Base-by-base conservation (phyloP, 2,329 filamentous ascomycete species). In the Colletotrichum neosansevieriae region DNA sequence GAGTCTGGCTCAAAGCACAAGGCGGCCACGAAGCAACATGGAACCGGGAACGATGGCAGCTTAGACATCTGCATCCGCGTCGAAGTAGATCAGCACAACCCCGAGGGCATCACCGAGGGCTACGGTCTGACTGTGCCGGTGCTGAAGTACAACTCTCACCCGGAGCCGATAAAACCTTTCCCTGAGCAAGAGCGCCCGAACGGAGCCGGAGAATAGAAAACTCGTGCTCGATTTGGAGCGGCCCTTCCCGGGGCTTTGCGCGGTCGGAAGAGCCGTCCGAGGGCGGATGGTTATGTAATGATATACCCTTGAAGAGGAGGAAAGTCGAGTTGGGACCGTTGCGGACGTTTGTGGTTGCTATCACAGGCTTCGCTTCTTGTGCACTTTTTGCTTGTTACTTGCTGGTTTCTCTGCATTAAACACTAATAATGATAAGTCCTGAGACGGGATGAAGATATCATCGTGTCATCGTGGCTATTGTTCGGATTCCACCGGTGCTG, bases 41-140 rank as follows among this genome's bases (percentile, higher is more conserved):
- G 91, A 72, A 79, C 83, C 77, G 79, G 81, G 73, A 76, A 85
- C 78, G 83, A 91, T 81, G 85, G 86, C 74, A 82, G 88, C 10
- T 85, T 99, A 4, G 94, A 98, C 73, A 89, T 98, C 57, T 90
- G 90, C 63, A 88, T 99, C 74, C 92, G 94, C 65, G 90, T 98
- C 71, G 96, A 99, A 80, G 89, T 95, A 70, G 90, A 94, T 76
- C 93, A 97, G 76, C 90, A 91, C 73, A 90, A 98, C 76, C 89
- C 89, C 2, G 85, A 92, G 40, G 96, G 96, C 42, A 88, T 87
- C 72, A 98, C 96, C 0, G 86, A 91, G 70, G 88, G 90, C 13
- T 99, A 99, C 76, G 92, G 94, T 10, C 82, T 99, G 54, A 91
- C 94, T 2, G 89, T 99, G n/a, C 96, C 96, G 12, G 82, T 87